Percentiles rank a stretch among this genome's conserved stretches.
Evolutionary conservation across 2,329 filamentous ascomycete genomes (phyloP).

Genomic region (Penicillium brevicompactum): DNA sequence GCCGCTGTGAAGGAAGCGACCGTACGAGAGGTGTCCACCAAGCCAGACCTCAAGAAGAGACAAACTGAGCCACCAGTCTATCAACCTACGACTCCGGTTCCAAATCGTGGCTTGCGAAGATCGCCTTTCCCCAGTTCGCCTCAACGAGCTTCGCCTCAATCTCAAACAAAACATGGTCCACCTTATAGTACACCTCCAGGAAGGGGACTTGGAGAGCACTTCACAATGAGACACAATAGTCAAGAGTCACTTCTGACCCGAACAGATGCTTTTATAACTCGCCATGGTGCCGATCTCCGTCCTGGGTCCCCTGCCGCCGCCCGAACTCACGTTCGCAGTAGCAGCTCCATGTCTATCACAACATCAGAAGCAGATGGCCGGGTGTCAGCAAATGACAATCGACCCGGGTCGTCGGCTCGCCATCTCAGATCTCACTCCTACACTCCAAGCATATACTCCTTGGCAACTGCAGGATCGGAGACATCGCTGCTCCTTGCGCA

Average conservation of each 20-base stretch:
- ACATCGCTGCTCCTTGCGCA: slow-evolving; percentile 49
- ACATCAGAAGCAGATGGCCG: slow-evolving; percentile 44
- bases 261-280: slow-evolving; percentile 47
- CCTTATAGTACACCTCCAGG: slow-evolving; percentile 16
- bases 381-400: slow-evolving; percentile 33
- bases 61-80: slow-evolving; percentile 11
- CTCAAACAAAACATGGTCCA: slow-evolving; percentile 21
- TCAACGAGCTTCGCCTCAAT: slow-evolving; percentile 23
- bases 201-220: slow-evolving; percentile 30
- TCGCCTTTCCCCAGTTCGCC: slow-evolving; percentile 28
- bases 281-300: slow-evolving; percentile 36
- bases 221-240: slow-evolving; percentile 41
- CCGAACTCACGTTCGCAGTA: slow-evolving; percentile 45
- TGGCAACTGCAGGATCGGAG: slow-evolving; percentile 47
- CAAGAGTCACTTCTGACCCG: slow-evolving; percentile 45
- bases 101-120: slow-evolving; percentile 34
- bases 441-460: slow-evolving; percentile 49
- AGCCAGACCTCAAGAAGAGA: slow-evolving; percentile 12
- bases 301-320: slow-evolving; percentile 43
- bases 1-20: slow-evolving; percentile 18
- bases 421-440: slow-evolving; percentile 43
- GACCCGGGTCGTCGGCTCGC: slow-evolving; percentile 30
- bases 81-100: slow-evolving; percentile 23
- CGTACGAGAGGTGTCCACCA: slow-evolving; percentile 9
- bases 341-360: slow-evolving; percentile 45